Conservation (phyloP, 2,329 filamentous ascomycete genomes). For the Colletotrichum sp. region DNA sequence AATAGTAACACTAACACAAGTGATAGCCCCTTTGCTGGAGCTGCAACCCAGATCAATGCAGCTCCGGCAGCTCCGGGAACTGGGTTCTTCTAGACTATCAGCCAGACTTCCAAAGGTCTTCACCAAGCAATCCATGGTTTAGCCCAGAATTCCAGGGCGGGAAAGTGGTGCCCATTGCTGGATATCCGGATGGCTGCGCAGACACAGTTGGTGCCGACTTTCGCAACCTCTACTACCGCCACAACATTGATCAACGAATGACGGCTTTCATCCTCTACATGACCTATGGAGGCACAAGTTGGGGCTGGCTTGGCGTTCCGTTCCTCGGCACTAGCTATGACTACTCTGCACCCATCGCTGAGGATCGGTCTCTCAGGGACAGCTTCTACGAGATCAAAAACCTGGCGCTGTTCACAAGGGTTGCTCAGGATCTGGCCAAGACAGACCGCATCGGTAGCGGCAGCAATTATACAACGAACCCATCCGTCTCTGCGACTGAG, state of each 20-base stretch:
- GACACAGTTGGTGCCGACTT: not conserved
- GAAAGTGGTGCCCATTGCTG: not conserved
- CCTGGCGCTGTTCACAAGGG: not conserved
- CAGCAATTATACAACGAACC: not conserved
- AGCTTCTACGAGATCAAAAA: not conserved
- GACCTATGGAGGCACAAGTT: not conserved
- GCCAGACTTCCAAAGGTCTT: constrained; percentile 26
- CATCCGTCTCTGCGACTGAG: not conserved
- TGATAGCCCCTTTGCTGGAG: not conserved
- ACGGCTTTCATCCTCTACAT: not conserved
- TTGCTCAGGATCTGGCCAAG: not conserved
- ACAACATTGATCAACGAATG: not conserved
- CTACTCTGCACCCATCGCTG: not conserved
- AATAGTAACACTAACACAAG: rapidly evolving
- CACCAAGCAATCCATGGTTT: not conserved
- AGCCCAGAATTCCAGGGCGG: not conserved
- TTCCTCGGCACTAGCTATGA: not conserved
- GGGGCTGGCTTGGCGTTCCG: not conserved
- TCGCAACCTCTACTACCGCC: not conserved
- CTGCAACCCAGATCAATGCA: not conserved
- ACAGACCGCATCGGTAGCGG: not conserved
- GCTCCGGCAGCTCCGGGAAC: not conserved
- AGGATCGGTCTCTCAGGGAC: not conserved
- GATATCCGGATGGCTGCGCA: not conserved
- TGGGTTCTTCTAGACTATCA: constrained; percentile 31